Evolutionary conservation across 2,329 filamentous ascomycete species (phyloP), one percentile per base, ranked within the genome.

Genomic region (Aureobasidium zeae): DNA sequence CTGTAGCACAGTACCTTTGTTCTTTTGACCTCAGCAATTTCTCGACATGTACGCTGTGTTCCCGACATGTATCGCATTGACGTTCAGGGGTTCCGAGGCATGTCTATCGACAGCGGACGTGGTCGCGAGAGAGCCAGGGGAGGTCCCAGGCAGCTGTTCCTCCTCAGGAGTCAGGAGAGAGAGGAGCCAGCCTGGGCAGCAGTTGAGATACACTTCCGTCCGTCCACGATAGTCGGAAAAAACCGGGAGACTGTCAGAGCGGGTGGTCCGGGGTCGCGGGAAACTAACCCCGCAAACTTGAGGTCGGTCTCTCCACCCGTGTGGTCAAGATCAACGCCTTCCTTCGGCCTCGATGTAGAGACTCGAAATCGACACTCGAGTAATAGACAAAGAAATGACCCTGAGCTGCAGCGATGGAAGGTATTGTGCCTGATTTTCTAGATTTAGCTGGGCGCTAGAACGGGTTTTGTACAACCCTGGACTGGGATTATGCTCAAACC

Each of bases 341-440:
- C 19, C 30, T 16, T 9, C 20, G 19, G 1, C 19, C 28, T 32
- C 13, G 19, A 31, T 20, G 37, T 20, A 41, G 17, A 11, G 31
- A 17, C 11, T 24, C 3, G 6, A 9, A 12, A 17, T 13, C 5
- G 2, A 2, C 17, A 12, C 4, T 5, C 12, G 6, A 8, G 7
- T 2, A 20, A 25, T 26, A 17, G 13, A 25, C 29, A 3, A 19
- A 2, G 15, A 19, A 29, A 33, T 21, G 22, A 25, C 38, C 38
- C 26, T 33, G 11, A 21, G 10, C 8, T 20, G 6, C 12, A 25
- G 15, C 15, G 28, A n/a, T n/a, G n/a, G n/a, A n/a, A n/a, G n/a
- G n/a, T n/a, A n/a, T n/a, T n/a, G n/a, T 42, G 21, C 38, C 38
- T 42, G 38, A 42, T 42, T 42, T 33, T 42, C 38, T 22, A 22